phyloP scores from a whole-genome alignment of 2,329 filamentous ascomycete genomes.

The Sporothrix pseudoabietina region DNA sequence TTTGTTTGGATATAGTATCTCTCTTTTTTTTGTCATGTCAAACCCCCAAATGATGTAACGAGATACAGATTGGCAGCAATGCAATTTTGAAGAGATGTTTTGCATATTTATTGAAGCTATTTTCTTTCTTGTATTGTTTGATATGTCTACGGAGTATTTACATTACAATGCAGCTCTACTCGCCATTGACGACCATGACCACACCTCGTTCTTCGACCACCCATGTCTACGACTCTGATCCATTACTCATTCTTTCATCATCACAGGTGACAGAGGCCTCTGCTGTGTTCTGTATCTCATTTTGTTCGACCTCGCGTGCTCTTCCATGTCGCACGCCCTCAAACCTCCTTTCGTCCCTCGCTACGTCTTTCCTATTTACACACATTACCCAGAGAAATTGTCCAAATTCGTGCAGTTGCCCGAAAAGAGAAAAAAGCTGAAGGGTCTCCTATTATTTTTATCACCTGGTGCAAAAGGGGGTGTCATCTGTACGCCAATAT shows the following conservation, averaged over 20 bases:
- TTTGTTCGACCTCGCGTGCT: conserved; percentile 10
- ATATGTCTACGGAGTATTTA: neutral
- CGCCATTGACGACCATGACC: too few relatives aligned
- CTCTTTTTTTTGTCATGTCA: conserved; percentile 12
- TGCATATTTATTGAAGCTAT: neutral
- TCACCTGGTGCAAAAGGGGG: neutral
- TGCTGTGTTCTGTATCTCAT: neutral
- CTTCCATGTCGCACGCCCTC: neutral
- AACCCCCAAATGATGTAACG: neutral
- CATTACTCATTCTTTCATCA: conserved; percentile 22
- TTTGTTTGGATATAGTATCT: conserved; percentile 16
- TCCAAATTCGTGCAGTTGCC: neutral
- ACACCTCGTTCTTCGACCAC: neutral
- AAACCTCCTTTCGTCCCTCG: neutral
- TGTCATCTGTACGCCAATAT: neutral
- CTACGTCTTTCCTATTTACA: conserved; percentile 19
- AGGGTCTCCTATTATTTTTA: neutral
- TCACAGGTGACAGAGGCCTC: conserved; percentile 8
- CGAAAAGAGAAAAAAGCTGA: neutral
- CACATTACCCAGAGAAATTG: neutral
- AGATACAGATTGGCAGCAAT: conserved; percentile 16
- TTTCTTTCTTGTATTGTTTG: neutral
- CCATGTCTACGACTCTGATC: conserved; percentile 10
- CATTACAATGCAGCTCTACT: neutral
- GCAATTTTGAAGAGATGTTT: neutral